Evolutionary conservation across 805 yeast species (phyloP), one percentile per base, ranked within the genome.

Genomic region (Pichia pseudocactophila): DNA sequence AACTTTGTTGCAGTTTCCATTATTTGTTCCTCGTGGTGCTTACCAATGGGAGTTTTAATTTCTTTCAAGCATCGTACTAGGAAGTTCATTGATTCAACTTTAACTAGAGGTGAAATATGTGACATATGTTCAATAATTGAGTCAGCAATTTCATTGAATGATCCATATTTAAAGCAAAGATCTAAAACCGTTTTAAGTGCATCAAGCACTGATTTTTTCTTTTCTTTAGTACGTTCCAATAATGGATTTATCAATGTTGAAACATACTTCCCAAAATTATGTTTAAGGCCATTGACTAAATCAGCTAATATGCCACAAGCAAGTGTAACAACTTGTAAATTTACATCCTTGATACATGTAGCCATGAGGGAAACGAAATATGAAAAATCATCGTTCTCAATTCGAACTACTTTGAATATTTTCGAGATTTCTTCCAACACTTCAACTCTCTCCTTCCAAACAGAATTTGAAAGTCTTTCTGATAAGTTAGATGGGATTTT

Each of bases 361-460:
- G 80, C 74, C 50, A 87, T 68, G 1, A 70, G 59, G 42, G 79
- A 64, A n/a, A 80, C 62, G n/a, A 89, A 60, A 2, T 71, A 80
- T 7, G 71, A 49, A 59, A 80, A 87, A 57, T 89, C 94, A 41
- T 68, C 84, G 28, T 66, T 69, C 36, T 51, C 51, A 37, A 80
- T 55, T 49, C 71, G 80, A 36, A 80, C 66, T 2, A 76, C 76
- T 35, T 81, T 78, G 18, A 66, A 63, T 25, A 76, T 64, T 28
- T 68, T 70, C 27, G 59, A 49, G 2, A 74, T 69, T 48, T 78
- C 88, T 37, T 85, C 90, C 43, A 92, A 67, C 0, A 74, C 86
- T 51, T 85, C 96, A 44, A 84, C 87, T 48, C 98, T 71, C 40
- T 89, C 97, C 56, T 88, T 87, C 98, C 98, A 92, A 54, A 82